Conservation (phyloP, 352 stramenopile species). For the Pythium diclinum region DNA sequence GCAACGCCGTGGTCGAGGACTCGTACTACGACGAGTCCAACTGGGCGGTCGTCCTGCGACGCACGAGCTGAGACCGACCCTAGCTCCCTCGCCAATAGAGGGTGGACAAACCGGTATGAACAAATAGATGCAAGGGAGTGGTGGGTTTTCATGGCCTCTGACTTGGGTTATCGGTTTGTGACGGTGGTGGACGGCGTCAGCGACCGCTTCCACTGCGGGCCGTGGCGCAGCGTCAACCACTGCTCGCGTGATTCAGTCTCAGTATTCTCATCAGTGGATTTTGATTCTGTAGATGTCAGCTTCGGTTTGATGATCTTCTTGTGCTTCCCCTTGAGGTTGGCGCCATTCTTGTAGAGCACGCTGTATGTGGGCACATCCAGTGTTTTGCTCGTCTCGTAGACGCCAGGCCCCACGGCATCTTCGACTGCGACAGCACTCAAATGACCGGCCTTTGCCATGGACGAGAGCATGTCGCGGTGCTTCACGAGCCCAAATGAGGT, state of each 20-base stretch:
- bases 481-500: slow-evolving; percentile 22
- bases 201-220: slow-evolving; percentile 9
- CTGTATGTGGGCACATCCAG: slow-evolving; percentile 37
- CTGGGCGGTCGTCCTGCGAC: slow-evolving; percentile 78
- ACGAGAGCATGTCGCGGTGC: slow-evolving; percentile 44
- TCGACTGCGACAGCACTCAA: slow-evolving; percentile 26
- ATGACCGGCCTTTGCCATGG: slow-evolving; percentile 48
- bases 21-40: slow-evolving; percentile 88
- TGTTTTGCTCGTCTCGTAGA: slow-evolving; percentile 32
- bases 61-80: slow-evolving; percentile 35
- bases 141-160: not conserved
- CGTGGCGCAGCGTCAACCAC: slow-evolving; percentile 12
- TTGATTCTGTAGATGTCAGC: not conserved
- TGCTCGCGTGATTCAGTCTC: not conserved
- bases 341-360: slow-evolving; percentile 32
- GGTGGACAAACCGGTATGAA: not conserved
- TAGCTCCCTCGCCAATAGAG: no score
- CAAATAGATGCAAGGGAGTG: not conserved
- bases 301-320: not conserved
- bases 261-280: not conserved
- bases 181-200: not conserved
- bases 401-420: slow-evolving; percentile 31
- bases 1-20: slow-evolving; percentile 58
- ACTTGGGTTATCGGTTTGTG: not conserved
- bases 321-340: not conserved